Percentiles rank a stretch among this genome's conserved stretches.
Evolutionary conservation across 148 eudicot genomes (phyloP).

Genomic region (Agrostemma githago): DNA sequence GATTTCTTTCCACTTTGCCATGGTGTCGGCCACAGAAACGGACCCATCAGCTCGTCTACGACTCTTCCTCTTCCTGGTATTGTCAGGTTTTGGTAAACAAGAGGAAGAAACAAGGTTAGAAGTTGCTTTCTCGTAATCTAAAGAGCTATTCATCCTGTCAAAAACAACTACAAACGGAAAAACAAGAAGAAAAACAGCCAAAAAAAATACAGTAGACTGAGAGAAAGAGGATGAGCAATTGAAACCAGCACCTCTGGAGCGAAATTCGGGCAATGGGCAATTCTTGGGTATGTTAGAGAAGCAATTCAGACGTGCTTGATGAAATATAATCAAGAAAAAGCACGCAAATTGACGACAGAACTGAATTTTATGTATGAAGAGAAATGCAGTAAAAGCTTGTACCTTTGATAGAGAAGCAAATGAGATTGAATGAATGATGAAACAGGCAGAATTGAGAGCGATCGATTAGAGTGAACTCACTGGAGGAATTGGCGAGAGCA

Average conservation of each 20-base stretch:
- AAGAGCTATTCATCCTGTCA: conserved; percentile 32
- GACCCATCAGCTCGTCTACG: conserved; percentile 43
- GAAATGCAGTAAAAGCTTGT: no score
- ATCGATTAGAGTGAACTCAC: no score
- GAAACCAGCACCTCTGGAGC: conserved; percentile 18
- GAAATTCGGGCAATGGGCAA: neutral
- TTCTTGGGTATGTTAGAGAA: no score
- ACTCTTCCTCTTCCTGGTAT: conserved; percentile 51
- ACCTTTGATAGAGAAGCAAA: no score
- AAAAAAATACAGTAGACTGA: no score
- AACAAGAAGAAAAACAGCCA: neutral
- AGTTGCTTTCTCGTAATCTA: conserved; percentile 25
- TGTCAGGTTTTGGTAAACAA: conserved; percentile 27
- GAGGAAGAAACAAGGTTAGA: conserved; percentile 24
- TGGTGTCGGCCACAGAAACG: conserved; percentile 41
- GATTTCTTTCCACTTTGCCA: conserved; percentile 73
- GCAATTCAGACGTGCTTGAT: no score
- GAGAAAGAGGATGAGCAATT: neutral
- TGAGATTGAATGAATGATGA: no score
- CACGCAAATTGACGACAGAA: no score
- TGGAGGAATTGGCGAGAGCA: no score
- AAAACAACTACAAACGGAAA: conserved; percentile 3
- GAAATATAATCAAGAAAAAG: no score
- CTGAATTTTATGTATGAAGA: no score
- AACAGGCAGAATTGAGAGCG: no score